These are phyloP conservation scores for Xerocomus brunneocitrinus DNA, from an alignment of 768 basidiomycete genomes.

Conservation along the genomic window DNA sequence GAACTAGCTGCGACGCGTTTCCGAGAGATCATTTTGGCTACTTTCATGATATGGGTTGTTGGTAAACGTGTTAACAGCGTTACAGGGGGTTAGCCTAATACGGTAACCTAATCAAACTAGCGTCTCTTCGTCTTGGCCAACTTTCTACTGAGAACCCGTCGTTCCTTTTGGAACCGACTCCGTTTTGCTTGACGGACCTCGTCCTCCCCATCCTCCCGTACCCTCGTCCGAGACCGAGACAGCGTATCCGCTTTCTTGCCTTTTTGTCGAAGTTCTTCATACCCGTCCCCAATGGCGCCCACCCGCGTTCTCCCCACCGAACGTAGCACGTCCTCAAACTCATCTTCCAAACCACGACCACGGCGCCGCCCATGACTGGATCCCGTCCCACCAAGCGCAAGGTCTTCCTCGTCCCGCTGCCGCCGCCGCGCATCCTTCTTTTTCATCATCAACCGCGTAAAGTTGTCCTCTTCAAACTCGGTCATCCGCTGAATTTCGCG, in stretches of 20 bases:
- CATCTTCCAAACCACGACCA: constrained; percentile 74
- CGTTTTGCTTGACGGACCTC: constrained; percentile 33
- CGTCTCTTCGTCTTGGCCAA: constrained; percentile 14
- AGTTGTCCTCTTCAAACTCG: constrained; percentile 93
- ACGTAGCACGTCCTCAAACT: constrained; percentile 76
- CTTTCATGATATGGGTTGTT: not conserved
- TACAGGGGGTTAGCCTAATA: not conserved
- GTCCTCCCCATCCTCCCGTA: constrained; percentile 26
- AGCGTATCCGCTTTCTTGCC: constrained; percentile 62
- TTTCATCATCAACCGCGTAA: constrained; percentile 84
- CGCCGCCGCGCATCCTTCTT: constrained; percentile 79
- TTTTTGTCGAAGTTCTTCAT: constrained; percentile 70
- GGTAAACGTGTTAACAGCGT: no score
- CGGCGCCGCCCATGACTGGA: constrained; percentile 51
- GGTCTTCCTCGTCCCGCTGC: constrained; percentile 75
- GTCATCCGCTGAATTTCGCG: constrained; percentile 74
- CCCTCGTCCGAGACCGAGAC: constrained; percentile 48
- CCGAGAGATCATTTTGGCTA: constrained; percentile 34
- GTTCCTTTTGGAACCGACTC: constrained; percentile 42
- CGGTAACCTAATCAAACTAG: constrained; percentile 7
- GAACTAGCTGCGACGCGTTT: not conserved
- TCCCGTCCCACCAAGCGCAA: constrained; percentile 76
- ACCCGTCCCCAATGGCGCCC: constrained; percentile 60
- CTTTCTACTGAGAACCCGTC: constrained; percentile 33
- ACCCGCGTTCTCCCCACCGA: constrained; percentile 46